A percentile compares a stretch with the other conserved stretches of the same genome.
Conservation (phyloP, 352 stramenopile genomes). For the Phytophthora hibernalis region DNA sequence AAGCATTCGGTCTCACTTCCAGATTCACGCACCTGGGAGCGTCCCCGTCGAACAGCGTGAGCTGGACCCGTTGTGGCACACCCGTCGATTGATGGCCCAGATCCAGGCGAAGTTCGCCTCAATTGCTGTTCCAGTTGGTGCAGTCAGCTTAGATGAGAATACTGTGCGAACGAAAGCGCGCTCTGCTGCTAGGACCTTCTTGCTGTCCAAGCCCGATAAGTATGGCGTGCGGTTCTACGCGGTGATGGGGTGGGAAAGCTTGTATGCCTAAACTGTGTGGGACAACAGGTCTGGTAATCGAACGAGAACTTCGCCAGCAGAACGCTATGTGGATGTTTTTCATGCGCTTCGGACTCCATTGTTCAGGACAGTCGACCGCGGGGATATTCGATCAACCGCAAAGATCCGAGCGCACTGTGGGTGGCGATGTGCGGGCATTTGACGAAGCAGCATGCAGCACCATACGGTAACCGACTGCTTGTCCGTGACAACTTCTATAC, state of each 20-base stretch:
- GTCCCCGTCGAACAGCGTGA: neutral
- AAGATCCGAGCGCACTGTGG: neutral
- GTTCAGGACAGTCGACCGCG: neutral
- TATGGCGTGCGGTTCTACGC: slow-evolving; percentile 13
- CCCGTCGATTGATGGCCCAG: neutral
- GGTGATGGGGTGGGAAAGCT: slow-evolving; percentile 4
- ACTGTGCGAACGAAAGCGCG: slow-evolving; percentile 16
- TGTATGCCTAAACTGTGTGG: slow-evolving; percentile 1
- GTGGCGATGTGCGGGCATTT: slow-evolving; percentile 13
- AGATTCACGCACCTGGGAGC: slow-evolving; percentile 9
- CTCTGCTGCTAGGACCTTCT: neutral
- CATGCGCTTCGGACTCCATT: neutral
- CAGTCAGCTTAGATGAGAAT: slow-evolving; percentile 13
- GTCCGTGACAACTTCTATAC: slow-evolving; percentile 3
- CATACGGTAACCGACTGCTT: neutral
- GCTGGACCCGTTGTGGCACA: slow-evolving; percentile 18
- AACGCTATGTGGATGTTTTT: slow-evolving; percentile 1
- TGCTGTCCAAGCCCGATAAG: slow-evolving; percentile 9
- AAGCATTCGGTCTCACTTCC: slow-evolving; percentile 4
- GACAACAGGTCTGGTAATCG: slow-evolving; percentile 9
- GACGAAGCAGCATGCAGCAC: neutral
- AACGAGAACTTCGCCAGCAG: neutral
- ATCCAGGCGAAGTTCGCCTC: neutral
- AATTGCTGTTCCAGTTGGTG: slow-evolving; percentile 11
- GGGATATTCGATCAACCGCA: neutral